Evolutionary conservation across 805 yeast genomes (phyloP), one percentile per base, ranked within the genome.

Genomic region (Debaryomyces prosopidis): DNA sequence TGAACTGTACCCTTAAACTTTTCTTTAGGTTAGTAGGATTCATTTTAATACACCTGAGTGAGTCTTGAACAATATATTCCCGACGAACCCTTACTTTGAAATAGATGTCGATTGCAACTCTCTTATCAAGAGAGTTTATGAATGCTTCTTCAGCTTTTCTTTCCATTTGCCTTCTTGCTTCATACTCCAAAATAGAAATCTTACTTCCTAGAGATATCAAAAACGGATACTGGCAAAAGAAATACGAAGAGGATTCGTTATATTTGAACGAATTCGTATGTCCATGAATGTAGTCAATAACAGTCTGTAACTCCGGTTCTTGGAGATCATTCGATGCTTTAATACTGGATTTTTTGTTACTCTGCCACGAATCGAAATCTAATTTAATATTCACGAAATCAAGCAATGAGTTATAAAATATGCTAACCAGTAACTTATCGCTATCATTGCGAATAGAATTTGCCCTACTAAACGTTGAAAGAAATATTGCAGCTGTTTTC

Each of bases 81-180:
- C 99, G 73, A 50, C 96, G 73, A 0, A 94, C 86, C 32, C 74
- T 71, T 4, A 92, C 75, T 46, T 78, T 76, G 57, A 89, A 80
- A 62, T 83, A 80, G 3, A 90, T 85, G 57, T 85, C 89, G 30
- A 84, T 65, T 0, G 80, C 79, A 15, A 75, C 70, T 42, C 83
- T 75, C 41, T 79, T 76, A 53, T 85, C 87, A 26, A 89, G 58
- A 0, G 96, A 84, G 42, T 78, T 80, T 34, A 90, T 77, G 55
- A 90, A 90, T 0, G 96, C 96, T 60, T 88, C 92, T 55, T 89
- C 96, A 0, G 96, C 96, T 55, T 85, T 84, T 43, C 85, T 69
- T 55, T 87, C 94, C 96, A 90, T 90, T 43, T 80, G 85, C 39
- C 85, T 65, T 49, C 82, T 77, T 0, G 92, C 89, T 58, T 89